A percentile compares a stretch with the other conserved stretches of the same genome.
phyloP scores from a whole-genome alignment of 768 basidiomycete genomes.

The Cytidiella melzeri region DNA sequence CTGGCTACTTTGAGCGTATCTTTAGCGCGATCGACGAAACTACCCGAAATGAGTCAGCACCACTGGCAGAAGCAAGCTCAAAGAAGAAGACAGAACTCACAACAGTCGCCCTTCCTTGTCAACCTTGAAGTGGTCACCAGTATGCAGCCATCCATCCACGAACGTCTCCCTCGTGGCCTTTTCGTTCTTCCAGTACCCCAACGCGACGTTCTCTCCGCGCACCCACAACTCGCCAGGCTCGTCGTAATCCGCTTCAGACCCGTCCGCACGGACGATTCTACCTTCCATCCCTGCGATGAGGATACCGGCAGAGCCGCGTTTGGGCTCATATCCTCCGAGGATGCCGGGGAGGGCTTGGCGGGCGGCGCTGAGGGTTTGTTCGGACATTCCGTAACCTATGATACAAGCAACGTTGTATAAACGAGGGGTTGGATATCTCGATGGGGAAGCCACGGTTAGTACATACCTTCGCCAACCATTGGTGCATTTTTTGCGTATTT shows the following conservation, averaged over 20 bases:
- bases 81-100: conserved; percentile 33
- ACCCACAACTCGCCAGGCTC: conserved; percentile 68
- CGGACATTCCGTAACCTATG: conserved; percentile 52
- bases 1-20: conserved; percentile 81
- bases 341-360: conserved; percentile 37
- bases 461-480: conserved; percentile 6
- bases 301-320: conserved; percentile 46
- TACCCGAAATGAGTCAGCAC: conserved; percentile 19
- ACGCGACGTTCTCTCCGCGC: conserved; percentile 45
- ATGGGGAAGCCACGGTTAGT: too few species aligned
- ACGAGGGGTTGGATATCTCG: too few species aligned
- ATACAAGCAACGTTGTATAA: conserved; percentile 46
- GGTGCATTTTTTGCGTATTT: conserved; percentile 4
- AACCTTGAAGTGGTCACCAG: conserved; percentile 65
- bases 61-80: background rate
- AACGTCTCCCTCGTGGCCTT: conserved; percentile 64
- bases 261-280: conserved; percentile 54
- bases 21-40: conserved; percentile 76
- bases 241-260: conserved; percentile 42
- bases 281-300: conserved; percentile 61
- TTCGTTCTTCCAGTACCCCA: conserved; percentile 72
- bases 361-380: conserved; percentile 52
- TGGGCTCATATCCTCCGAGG: conserved; percentile 33
- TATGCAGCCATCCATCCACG: conserved; percentile 61
- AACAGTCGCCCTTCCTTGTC: conserved; percentile 59